Base-by-base conservation (phyloP, 129 eudicot genomes). In the Artemisia tridentata region DNA sequence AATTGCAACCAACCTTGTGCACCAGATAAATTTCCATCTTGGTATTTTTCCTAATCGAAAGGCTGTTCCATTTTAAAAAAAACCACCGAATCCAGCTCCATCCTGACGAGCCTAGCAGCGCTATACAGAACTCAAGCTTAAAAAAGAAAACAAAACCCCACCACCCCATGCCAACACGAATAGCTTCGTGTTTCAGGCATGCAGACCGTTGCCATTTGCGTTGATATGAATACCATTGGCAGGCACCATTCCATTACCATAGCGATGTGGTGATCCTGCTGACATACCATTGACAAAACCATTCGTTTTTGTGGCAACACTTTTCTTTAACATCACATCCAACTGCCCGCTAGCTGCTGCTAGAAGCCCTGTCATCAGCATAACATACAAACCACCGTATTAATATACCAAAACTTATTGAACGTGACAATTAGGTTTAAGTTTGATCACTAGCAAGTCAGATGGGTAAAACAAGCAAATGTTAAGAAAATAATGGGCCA, bases 341-440 rank as follows among this genome's bases (percentile, higher is more conserved):
- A 91, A 77, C 67, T 88, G 97, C 12, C 92, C 96, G 19, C 83
- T 74, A 59, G 97, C 92, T 74, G 97, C 97, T 67, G 97, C 97
- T 73, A 91, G 82, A 43, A 91, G 88, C 61, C 97, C 97, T 91
- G 82, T 45, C 63, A 43, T 1, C 62, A 66, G 52, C 48, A 15
- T 70, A 57, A 53, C 52, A 49, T n/a, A 18, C 58, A 65, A 55
- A 21, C 16, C 43, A 25, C 54, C 4, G 38, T 14, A 21, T 67
- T 48, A 12, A 15, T 53, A 56, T 13, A 41, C 29, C 61, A 47
- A 17, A 56, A 18, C 4, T 51, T 27, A 3, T 27, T 31, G 7
- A 50, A 50, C 14, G 13, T 50, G 10, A 5, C 34, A 1, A 65
- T 12, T 47, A 19, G 41, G 18, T 53, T 51, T 10, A 25, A 14